Conservation (phyloP, 176 grass and related monocot genomes). For the Pharus latifolius region DNA sequence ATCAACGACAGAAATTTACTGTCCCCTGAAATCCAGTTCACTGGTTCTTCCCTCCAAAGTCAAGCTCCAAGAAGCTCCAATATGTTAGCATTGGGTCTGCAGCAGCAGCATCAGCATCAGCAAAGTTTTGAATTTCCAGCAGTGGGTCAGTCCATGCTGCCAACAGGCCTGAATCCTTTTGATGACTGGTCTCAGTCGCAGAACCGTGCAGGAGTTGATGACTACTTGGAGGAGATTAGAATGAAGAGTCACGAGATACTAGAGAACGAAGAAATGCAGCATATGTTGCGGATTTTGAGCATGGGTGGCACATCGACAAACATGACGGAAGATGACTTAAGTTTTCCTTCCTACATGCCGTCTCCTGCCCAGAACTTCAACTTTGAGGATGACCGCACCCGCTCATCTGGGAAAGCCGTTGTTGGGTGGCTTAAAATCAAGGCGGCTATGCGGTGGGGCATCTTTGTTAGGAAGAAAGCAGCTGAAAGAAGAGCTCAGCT, state of each 20-base stretch:
- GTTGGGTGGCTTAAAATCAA: conserved; percentile 99
- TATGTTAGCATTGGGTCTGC: conserved; percentile 43
- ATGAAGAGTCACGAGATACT: conserved; percentile 88
- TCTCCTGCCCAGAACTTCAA: conserved; percentile 33
- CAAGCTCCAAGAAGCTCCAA: conserved; percentile 37
- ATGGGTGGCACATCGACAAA: conserved; percentile 58
- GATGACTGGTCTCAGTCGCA: conserved; percentile 40
- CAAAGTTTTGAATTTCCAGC: conserved; percentile 44
- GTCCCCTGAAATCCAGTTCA: conserved; percentile 40
- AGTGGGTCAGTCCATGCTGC: conserved; percentile 25
- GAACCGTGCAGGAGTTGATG: conserved; percentile 43
- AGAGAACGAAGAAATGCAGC: conserved; percentile 97
- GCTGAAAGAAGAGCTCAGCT: conserved; percentile 97
- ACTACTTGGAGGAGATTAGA: conserved; percentile 94
- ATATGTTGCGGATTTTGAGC: conserved; percentile 66
- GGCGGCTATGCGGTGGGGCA: conserved; percentile 98
- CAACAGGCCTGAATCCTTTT: conserved; percentile 14
- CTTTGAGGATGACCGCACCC: conserved; percentile 43
- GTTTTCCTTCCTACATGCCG: conserved; percentile 42
- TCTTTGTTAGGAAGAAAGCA: conserved; percentile 95
- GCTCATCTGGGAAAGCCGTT: conserved; percentile 63
- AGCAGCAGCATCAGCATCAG: conserved; percentile 37
- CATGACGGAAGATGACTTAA: conserved; percentile 42
- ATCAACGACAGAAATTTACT: conserved; percentile 25
- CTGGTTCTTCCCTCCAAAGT: conserved; percentile 26